A percentile compares a stretch with the other conserved stretches of the same genome.
phyloP scores from a whole-genome alignment of 2,329 filamentous ascomycete genomes.

The Dothideomycetidae sp. region DNA sequence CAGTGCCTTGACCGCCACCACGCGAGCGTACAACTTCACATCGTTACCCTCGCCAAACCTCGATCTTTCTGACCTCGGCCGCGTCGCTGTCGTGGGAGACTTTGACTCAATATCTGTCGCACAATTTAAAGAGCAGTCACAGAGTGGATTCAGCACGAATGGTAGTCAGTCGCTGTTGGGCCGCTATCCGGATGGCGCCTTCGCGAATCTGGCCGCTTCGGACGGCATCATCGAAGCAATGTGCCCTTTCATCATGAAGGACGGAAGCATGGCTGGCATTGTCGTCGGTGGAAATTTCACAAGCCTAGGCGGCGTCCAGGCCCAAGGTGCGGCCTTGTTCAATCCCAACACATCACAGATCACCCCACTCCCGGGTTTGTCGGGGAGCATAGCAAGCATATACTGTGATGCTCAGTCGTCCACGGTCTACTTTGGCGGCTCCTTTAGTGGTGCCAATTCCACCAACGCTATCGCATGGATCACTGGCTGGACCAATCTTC shows the following conservation, averaged over 20 bases:
- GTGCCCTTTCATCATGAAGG: conserved; percentile 58
- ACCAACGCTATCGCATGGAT: conserved; percentile 83
- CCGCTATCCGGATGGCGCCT: conserved; percentile 71
- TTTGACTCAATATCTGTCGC: conserved; percentile 88
- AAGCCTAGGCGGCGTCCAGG: conserved; percentile 58
- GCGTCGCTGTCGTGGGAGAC: conserved; percentile 73
- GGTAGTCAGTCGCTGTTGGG: conserved; percentile 70
- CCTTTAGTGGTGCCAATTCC: conserved; percentile 65
- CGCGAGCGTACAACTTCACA: conserved; percentile 31
- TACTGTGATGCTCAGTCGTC: conserved; percentile 64
- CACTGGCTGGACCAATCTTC: conserved; percentile 61
- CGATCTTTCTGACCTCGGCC: conserved; percentile 63
- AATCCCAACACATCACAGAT: conserved; percentile 57
- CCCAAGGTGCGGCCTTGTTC: conserved; percentile 67
- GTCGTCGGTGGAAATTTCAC: conserved; percentile 94
- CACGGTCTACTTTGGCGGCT: conserved; percentile 83
- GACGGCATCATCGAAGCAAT: conserved; percentile 71
- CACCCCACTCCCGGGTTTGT: conserved; percentile 63
- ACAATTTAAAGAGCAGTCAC: conserved; percentile 65
- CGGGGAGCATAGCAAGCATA: conserved; percentile 67
- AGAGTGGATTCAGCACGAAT: conserved; percentile 53
- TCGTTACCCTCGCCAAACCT: conserved; percentile 55
- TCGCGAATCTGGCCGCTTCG: conserved; percentile 58
- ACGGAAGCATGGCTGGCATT: conserved; percentile 56
- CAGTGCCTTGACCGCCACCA: conserved; percentile 6